Conservation (phyloP, 192 early-diverging fungal species). For the Rhizoclosmatium globosum region DNA sequence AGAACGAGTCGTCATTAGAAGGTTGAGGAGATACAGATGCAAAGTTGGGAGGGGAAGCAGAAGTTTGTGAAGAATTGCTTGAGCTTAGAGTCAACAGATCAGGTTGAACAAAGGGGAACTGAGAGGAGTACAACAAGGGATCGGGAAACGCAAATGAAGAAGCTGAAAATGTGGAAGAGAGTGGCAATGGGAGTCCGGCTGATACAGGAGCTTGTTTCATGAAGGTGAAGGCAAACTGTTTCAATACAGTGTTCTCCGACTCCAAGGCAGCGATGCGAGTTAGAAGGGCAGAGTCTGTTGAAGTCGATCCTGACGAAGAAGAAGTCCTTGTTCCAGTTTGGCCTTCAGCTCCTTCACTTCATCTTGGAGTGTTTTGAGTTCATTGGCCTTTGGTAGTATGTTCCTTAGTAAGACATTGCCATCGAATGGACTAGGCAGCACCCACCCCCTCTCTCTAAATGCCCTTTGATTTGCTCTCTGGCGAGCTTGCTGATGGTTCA, state of each 20-base stretch:
- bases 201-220: not conserved
- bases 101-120: too few species aligned
- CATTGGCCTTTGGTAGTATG: not conserved
- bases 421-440: not conserved
- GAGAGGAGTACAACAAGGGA: not conserved
- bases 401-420: not conserved
- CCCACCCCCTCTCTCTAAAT: constrained; percentile 52
- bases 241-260: not conserved
- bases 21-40: too few species aligned
- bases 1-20: too few species aligned
- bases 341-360: not conserved
- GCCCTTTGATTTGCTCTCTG: constrained; percentile 57
- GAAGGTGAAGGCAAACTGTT: constrained; percentile 5
- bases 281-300: not conserved
- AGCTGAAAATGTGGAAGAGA: not conserved
- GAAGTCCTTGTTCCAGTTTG: not conserved
- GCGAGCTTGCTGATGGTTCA: constrained; percentile 53
- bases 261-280: not conserved
- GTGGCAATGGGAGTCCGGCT: not conserved
- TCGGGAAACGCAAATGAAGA: not conserved
- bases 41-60: too few species aligned
- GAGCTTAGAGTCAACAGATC: too few species aligned
- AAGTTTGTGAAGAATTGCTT: too few species aligned
- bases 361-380: constrained; percentile 4
- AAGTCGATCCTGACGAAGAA: not conserved